A percentile compares a stretch with the other conserved stretches of the same genome.
phyloP scores from a whole-genome alignment of 2,329 filamentous ascomycete species.

The Alternaria triticina region DNA sequence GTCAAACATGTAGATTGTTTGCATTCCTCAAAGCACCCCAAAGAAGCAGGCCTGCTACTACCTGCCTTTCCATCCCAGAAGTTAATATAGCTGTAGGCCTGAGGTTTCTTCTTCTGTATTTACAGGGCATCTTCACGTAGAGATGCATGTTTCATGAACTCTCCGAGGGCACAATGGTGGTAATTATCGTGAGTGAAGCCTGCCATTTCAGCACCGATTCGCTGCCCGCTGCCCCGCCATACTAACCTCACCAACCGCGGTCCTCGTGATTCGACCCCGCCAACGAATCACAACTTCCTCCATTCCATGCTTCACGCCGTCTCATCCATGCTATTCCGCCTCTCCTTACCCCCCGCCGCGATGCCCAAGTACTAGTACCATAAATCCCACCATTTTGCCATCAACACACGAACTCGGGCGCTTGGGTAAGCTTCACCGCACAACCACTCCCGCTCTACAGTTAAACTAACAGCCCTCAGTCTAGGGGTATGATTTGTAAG shows the following conservation, averaged over 20 bases:
- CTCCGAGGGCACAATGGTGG: too few relatives aligned
- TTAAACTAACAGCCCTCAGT: not conserved
- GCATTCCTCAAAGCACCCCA: too few relatives aligned
- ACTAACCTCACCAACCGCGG: not conserved
- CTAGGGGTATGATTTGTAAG: constrained; percentile 12
- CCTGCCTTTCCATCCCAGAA: too few relatives aligned
- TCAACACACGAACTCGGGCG: not conserved
- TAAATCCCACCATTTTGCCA: not conserved
- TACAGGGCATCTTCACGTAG: too few relatives aligned
- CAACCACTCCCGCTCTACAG: not conserved
- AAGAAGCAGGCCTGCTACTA: too few relatives aligned
- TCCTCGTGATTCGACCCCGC: not conserved
- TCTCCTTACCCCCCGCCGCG: too few relatives aligned
- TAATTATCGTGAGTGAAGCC: not conserved
- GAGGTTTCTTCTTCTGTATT: too few relatives aligned
- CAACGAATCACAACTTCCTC: not conserved
- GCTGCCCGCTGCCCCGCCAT: not conserved
- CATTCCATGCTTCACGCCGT: not conserved
- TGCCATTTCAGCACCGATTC: not conserved
- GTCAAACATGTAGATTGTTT: accelerated
- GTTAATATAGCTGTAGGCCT: too few relatives aligned
- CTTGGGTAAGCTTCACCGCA: constrained; percentile 4
- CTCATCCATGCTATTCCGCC: not conserved
- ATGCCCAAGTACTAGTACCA: not conserved
- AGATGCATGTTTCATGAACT: too few relatives aligned